phyloP scores from a whole-genome alignment of 768 basidiomycete species.

The Termitomyces sp. region DNA sequence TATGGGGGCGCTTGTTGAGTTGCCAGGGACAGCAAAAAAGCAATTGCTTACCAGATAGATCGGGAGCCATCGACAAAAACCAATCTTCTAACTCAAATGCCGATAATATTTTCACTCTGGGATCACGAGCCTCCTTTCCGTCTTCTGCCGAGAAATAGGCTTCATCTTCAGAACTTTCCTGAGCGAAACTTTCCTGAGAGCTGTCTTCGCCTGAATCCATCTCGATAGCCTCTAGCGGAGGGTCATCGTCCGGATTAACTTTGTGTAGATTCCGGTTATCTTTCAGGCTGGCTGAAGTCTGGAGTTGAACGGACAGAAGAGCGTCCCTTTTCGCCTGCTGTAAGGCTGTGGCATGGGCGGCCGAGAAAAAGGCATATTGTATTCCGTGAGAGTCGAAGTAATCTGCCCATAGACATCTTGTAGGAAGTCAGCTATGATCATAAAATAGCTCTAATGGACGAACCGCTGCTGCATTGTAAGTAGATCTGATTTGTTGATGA shows the following conservation, averaged over 20 bases:
- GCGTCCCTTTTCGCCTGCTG: slow-evolving; percentile 71
- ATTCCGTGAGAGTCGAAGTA: slow-evolving; percentile 78
- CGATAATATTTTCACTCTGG: slow-evolving; percentile 73
- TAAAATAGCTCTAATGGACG: slow-evolving; percentile 1
- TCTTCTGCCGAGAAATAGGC: slow-evolving; percentile 52
- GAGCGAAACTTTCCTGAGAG: slow-evolving; percentile 19
- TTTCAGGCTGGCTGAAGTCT: slow-evolving; percentile 11
- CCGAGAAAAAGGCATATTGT: slow-evolving; percentile 90
- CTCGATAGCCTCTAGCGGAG: slow-evolving; percentile 17
- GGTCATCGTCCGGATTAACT: slow-evolving; percentile 10
- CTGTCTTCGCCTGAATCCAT: slow-evolving; percentile 26
- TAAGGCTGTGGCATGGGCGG: slow-evolving; percentile 79
- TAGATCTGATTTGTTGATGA: slow-evolving; percentile 96
- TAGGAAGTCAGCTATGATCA: background rate
- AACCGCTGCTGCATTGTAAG: slow-evolving; percentile 85
- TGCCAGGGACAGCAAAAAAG: background rate
- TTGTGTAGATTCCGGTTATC: slow-evolving; percentile 4
- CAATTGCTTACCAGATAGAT: slow-evolving; percentile 51
- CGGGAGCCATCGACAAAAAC: slow-evolving; percentile 69
- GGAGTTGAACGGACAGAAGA: slow-evolving; percentile 24
- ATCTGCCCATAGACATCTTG: slow-evolving; percentile 85
- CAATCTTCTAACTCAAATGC: slow-evolving; percentile 87
- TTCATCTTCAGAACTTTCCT: slow-evolving; percentile 33
- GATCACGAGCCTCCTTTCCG: slow-evolving; percentile 52
- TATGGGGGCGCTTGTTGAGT: slow-evolving; percentile 23